Evolutionary conservation across 306 rosid species (phyloP).

Genomic region (Neltuma alba): DNA sequence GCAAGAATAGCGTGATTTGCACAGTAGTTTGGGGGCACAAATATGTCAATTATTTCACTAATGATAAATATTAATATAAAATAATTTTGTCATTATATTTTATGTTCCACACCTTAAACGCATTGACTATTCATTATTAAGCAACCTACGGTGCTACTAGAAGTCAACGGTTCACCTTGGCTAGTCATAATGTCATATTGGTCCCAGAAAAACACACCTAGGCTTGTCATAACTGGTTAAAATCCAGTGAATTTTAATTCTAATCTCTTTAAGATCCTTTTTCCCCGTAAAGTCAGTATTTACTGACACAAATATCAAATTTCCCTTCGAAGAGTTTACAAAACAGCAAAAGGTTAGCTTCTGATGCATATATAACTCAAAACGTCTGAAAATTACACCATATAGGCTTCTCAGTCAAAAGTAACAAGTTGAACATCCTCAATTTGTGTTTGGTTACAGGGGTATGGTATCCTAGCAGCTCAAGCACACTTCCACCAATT

Average conservation of each 20-base stretch:
- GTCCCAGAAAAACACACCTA: too few species aligned
- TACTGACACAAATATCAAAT: not conserved
- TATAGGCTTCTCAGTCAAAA: not conserved
- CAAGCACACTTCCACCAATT: conserved; percentile 63
- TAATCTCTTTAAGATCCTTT: not conserved
- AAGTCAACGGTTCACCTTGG: not conserved
- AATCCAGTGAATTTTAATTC: not conserved
- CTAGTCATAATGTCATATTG: not conserved
- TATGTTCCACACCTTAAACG: not conserved
- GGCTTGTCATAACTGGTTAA: not conserved
- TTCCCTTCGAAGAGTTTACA: not conserved
- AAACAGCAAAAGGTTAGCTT: not conserved
- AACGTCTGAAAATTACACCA: not conserved
- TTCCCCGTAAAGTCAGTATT: not conserved
- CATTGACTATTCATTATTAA: not conserved
- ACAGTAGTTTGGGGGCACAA: conserved; percentile 1
- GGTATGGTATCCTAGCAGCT: conserved; percentile 59
- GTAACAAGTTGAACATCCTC: not conserved
- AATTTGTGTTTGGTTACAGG: conserved; percentile 42
- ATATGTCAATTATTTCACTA: not conserved
- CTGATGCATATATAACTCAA: not conserved
- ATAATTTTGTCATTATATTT: not conserved
- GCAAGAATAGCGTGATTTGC: not conserved
- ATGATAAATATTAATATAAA: not conserved
- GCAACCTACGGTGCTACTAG: not conserved